Evolutionary conservation across 306 rosid genomes (phyloP), one percentile per base, ranked within the genome.

Genomic region (Vigna angularis): DNA sequence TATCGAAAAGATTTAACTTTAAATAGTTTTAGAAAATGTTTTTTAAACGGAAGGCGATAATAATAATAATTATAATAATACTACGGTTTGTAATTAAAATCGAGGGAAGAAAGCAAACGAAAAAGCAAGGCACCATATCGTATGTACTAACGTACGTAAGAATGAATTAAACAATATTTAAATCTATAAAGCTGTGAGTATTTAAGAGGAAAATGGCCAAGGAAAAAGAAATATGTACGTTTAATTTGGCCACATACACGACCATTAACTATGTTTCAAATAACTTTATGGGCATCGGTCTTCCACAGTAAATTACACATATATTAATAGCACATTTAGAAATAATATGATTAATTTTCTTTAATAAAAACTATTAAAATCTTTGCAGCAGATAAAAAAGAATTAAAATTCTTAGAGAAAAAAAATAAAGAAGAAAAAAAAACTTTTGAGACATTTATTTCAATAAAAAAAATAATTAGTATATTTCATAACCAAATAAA

Each of bases 1-100:
- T 42, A 66, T 66, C 30, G 6, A 66, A 36, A 66, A 66, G 52
- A 66, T 20, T 10, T 17, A 38, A 64, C 20, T n/a, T 64, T 64
- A 17, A 64, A 10, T 64, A 38, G 3, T 61, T 62, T 34, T 10
- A 0, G 6, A 34, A 30, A 32, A 63, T n/a, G 4, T 9, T 64
- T 64, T 9, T 7, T 32, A 32, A 34, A 3, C 49, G 4, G 69
- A 26, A 63, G 49, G n/a, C 69, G n/a, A 36, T n/a, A 63, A 63
- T n/a, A 63, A 63, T 63, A 26, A 26, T 34, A 32, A 32, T 32
- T 0, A 32, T 32, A 34, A 36, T n/a, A 64, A 64, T n/a, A 64
- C 17, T 64, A 36, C n/a, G 3, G 49, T 64, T n/a, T 36, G 49
- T 2, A 6, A 22, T 42, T 44, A 12, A 68, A 68, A 15, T 9